A percentile compares a stretch with the other conserved stretches of the same genome.
These are phyloP conservation scores for Fusarium irregulare DNA, from an alignment of 2,329 filamentous ascomycete species.

Conservation along the genomic window DNA sequence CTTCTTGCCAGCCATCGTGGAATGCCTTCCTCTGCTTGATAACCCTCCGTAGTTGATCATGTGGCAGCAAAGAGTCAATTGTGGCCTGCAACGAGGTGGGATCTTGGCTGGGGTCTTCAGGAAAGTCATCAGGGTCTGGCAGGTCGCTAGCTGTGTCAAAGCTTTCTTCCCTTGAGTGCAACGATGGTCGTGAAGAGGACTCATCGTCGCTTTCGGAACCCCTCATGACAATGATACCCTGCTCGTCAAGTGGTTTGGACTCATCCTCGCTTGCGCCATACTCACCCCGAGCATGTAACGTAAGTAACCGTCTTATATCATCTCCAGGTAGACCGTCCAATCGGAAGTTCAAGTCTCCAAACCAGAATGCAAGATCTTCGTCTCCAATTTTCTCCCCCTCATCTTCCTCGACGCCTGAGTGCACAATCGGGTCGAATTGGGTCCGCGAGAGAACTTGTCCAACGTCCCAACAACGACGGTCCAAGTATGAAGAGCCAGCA, in stretches of 20 bases:
- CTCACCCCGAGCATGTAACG: constrained; percentile 83
- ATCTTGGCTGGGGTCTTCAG: constrained; percentile 76
- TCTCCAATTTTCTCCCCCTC: constrained; percentile 80
- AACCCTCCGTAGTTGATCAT: constrained; percentile 84
- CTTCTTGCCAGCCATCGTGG: constrained; percentile 92
- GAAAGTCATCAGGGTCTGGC: constrained; percentile 74
- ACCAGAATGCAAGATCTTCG: constrained; percentile 95
- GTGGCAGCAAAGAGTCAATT: constrained; percentile 84
- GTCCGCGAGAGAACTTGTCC: constrained; percentile 80
- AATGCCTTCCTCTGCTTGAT: constrained; percentile 84
- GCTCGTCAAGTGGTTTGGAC: constrained; percentile 57
- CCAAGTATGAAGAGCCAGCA: constrained; percentile 78
- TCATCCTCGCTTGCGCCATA: constrained; percentile 67
- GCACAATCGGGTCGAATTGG: constrained; percentile 79
- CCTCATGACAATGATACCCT: constrained; percentile 62
- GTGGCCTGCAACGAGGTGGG: constrained; percentile 90
- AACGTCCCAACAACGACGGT: constrained; percentile 91
- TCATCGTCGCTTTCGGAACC: constrained; percentile 61
- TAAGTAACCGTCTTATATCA: constrained; percentile 86
- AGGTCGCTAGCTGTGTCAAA: constrained; percentile 58
- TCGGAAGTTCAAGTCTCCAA: constrained; percentile 95
- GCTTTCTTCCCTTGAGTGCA: constrained; percentile 50
- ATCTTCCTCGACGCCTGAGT: constrained; percentile 73
- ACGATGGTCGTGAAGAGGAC: constrained; percentile 50
- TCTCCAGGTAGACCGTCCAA: constrained; percentile 88